Conservation (phyloP, 306 rosid species). For the Malus domestica region ASM211411v1 NC_041790.1:34542001-34542500, state of each 20-base stretch:
- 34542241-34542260: conserved; percentile 64
- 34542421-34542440: conserved; percentile 93
- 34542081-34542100: conserved; percentile 96
- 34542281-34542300: conserved; percentile 70
- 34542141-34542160: conserved; percentile 88
- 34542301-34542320: conserved; percentile 89
- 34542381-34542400: conserved; percentile 94
- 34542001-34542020: conserved; percentile 59
- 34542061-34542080: conserved; percentile 94
- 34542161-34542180: conserved; percentile 96
- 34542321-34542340: conserved; percentile 71
- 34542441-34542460: conserved; percentile 91
- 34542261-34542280: conserved; percentile 76
- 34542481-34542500: conserved; percentile 97
- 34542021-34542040: conserved; percentile 90
- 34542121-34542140: conserved; percentile 86
- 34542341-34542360: conserved; percentile 82
- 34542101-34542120: conserved; percentile 66
- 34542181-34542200: conserved; percentile 93
- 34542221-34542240: conserved; percentile 86
- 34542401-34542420: conserved; percentile 77
- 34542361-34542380: conserved; percentile 97
- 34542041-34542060: conserved; percentile 95
- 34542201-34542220: conserved; percentile 86
- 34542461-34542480: conserved; percentile 86